Evolutionary conservation across 1,284 basidiomycete species (phyloP).

Genomic region (Volvariella volvacea): DNA sequence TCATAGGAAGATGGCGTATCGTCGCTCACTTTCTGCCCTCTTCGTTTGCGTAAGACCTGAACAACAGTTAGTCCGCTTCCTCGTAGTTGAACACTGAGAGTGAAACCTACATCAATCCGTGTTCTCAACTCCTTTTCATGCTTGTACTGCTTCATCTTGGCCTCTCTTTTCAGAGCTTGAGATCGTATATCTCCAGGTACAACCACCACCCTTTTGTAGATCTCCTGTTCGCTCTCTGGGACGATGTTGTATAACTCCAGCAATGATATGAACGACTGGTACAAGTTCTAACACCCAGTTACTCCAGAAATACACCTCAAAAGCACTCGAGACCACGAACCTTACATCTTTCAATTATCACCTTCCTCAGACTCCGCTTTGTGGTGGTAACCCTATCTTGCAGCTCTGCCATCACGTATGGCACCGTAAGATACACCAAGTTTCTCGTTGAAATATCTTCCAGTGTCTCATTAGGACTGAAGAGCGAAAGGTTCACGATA

Average conservation of each 20-base stretch:
- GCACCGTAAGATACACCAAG: conserved; percentile 75
- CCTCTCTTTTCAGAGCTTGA: conserved; percentile 47
- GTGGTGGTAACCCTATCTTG: conserved; percentile 57
- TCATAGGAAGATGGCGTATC: conserved; percentile 45
- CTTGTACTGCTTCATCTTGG: conserved; percentile 85
- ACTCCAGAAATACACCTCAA: not conserved
- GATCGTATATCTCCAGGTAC: conserved; percentile 47
- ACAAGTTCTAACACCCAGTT: conserved; percentile 1
- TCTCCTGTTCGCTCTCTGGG: conserved; percentile 49
- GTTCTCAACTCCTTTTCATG: conserved; percentile 74
- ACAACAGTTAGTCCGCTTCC: not conserved
- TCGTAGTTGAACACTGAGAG: not conserved
- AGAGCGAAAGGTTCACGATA: conserved; percentile 60
- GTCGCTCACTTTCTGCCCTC: conserved; percentile 31
- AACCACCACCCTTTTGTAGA: conserved; percentile 44
- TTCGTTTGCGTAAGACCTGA: conserved; percentile 50
- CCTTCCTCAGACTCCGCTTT: conserved; percentile 54
- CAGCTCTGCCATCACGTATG: conserved; percentile 71
- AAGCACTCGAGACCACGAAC: conserved; percentile 33
- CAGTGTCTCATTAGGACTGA: conserved; percentile 80
- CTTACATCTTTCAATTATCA: conserved; percentile 49
- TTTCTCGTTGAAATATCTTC: conserved; percentile 83
- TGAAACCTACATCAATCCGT: conserved; percentile 54
- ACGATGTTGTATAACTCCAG: conserved; percentile 70
- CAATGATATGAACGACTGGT: conserved; percentile 40